These are phyloP conservation scores for Bryum argenteum DNA, from an alignment of 225 moss, liverwort and hornwort species.

Conservation along the genomic window DNA sequence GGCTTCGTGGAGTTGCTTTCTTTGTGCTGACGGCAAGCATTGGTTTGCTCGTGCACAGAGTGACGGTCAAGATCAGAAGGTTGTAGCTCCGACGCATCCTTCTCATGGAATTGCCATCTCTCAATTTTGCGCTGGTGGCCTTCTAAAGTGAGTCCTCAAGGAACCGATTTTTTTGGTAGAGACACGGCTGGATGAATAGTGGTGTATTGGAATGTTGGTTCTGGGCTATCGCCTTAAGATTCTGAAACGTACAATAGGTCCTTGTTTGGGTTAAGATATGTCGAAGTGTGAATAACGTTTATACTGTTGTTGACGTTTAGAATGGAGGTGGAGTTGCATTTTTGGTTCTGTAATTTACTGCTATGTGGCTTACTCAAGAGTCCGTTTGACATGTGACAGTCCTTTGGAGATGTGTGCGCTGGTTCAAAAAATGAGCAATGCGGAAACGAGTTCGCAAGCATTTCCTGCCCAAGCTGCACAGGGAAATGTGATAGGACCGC, in stretches of 20 bases:
- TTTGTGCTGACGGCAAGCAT: slow-evolving; percentile 3
- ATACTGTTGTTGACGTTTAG: background rate
- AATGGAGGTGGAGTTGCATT: background rate
- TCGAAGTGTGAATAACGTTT: background rate
- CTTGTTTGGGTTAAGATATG: background rate
- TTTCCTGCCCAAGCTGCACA: slow-evolving; percentile 59
- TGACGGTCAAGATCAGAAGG: slow-evolving; percentile 57
- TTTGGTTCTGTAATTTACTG: background rate
- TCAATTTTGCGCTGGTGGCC: slow-evolving; percentile 54
- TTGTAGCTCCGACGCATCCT: slow-evolving; percentile 53
- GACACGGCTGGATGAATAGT: background rate
- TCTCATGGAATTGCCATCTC: slow-evolving; percentile 64
- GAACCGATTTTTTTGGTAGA: background rate
- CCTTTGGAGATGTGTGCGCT: slow-evolving; percentile 79
- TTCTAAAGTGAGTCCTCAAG: slow-evolving; percentile 40
- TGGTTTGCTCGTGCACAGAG: slow-evolving; percentile 40
- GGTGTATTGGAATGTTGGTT: background rate
- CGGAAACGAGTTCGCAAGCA: slow-evolving; percentile 53
- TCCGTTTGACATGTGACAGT: slow-evolving; percentile 31
- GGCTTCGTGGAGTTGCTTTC: background rate
- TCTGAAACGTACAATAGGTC: background rate
- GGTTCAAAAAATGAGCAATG: slow-evolving; percentile 33
- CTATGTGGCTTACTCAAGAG: background rate
- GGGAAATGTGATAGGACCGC: slow-evolving; percentile 38
- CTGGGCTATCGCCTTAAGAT: background rate